A percentile compares a stretch with the other conserved stretches of the same genome.
Conservation (phyloP, 257 asterid species). For the Penstemon eatonii region DNA sequence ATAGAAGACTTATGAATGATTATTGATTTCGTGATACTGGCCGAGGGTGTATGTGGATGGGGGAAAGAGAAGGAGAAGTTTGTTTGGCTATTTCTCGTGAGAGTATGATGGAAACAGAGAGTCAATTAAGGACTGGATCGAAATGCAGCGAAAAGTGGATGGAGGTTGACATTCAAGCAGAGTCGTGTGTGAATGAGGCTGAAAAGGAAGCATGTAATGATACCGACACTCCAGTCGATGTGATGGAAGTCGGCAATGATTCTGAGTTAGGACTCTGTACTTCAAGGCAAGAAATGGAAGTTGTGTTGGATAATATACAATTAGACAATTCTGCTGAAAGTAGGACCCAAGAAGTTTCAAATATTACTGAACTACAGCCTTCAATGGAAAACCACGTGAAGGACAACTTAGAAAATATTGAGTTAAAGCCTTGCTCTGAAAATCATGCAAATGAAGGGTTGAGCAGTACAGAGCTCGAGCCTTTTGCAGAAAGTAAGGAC, state of each 20-base stretch:
- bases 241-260: conserved; percentile 22
- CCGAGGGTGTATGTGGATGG: conserved; percentile 39
- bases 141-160: conserved; percentile 31
- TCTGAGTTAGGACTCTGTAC: conserved; percentile 16
- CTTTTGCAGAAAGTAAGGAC: conserved; percentile 20
- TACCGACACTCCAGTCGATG: conserved; percentile 26
- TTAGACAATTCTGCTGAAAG: conserved; percentile 24
- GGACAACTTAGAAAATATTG: conserved; percentile 45
- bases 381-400: conserved; percentile 31
- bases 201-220: conserved; percentile 31
- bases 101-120: conserved; percentile 42
- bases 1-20: not conserved
- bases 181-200: conserved; percentile 37
- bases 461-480: conserved; percentile 30
- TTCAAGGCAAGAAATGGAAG: conserved; percentile 26
- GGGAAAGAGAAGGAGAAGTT: conserved; percentile 39
- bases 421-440: conserved; percentile 25
- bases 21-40: conserved; percentile 21
- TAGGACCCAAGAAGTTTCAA: conserved; percentile 26
- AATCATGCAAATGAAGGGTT: conserved; percentile 23
- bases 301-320: conserved; percentile 29
- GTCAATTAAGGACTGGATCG: conserved; percentile 33
- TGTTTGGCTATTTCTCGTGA: conserved; percentile 31
- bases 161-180: conserved; percentile 35
- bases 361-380: conserved; percentile 36